A percentile compares a stretch with the other conserved stretches of the same genome.
Evolutionary conservation across 2,329 filamentous ascomycete genomes (phyloP).

Genomic region (Neofusicoccum parvum): DNA sequence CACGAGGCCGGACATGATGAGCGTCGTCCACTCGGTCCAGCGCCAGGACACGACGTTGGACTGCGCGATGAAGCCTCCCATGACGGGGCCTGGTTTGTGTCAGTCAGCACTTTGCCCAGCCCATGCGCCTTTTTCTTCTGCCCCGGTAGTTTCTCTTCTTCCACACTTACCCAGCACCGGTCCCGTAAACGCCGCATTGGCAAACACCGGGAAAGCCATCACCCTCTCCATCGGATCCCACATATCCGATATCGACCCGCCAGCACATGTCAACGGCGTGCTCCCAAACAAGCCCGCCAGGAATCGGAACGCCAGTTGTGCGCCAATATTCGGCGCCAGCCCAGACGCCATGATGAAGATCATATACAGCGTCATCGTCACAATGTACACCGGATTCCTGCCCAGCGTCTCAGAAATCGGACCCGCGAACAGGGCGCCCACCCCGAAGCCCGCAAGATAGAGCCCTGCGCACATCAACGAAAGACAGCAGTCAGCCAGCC

Average conservation of each 20-base stretch:
- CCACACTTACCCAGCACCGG: constrained; percentile 30
- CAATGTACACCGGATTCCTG: constrained; percentile 53
- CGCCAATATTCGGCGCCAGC: constrained; percentile 49
- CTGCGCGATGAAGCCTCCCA: constrained; percentile 38
- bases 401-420: constrained; percentile 41
- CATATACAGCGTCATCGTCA: constrained; percentile 50
- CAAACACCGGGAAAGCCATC: constrained; percentile 54
- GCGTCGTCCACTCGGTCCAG: constrained; percentile 41
- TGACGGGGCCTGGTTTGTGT: constrained; percentile 35
- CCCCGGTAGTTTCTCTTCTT: not conserved
- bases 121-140: not conserved
- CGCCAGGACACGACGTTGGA: constrained; percentile 40
- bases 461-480: constrained; percentile 19
- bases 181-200: constrained; percentile 45
- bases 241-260: constrained; percentile 50
- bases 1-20: constrained; percentile 38
- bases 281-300: constrained; percentile 52
- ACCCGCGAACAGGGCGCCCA: constrained; percentile 51
- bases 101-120: not conserved
- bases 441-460: constrained; percentile 46
- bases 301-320: constrained; percentile 53
- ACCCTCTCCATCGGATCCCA: constrained; percentile 52
- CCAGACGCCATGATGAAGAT: constrained; percentile 53
- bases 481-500: constrained; percentile 20
- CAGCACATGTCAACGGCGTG: constrained; percentile 50